A percentile compares a stretch with the other conserved stretches of the same genome.
Conservation (phyloP, 2,329 filamentous ascomycete genomes). For the Paecilomyces formosus region DNA sequence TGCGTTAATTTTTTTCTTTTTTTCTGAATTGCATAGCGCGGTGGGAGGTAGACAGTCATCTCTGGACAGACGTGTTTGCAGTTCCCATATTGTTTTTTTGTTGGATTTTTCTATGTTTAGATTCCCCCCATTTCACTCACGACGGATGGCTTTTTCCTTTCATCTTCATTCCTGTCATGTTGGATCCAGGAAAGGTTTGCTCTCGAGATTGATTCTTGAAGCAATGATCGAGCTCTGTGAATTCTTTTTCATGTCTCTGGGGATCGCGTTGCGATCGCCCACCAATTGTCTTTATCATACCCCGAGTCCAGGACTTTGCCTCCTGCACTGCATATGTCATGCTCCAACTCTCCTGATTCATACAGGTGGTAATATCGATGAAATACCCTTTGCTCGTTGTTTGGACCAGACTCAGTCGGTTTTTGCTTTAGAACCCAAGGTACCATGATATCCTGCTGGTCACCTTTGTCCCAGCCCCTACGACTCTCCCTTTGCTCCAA, state of each 20-base stretch:
- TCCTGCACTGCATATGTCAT: conserved; percentile 66
- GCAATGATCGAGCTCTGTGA: conserved; percentile 9
- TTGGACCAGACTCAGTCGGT: conserved; percentile 9
- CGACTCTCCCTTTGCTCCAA: conserved; percentile 83
- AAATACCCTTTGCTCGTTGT: conserved; percentile 49
- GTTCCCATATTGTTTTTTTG: conserved; percentile 5
- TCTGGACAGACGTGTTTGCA: not conserved
- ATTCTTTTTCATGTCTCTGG: conserved; percentile 10
- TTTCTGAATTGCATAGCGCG: conserved; percentile 3
- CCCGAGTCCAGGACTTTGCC: conserved; percentile 70
- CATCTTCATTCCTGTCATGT: conserved; percentile 6
- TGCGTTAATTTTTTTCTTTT: conserved; percentile 10
- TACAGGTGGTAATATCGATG: conserved; percentile 95
- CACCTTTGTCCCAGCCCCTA: conserved; percentile 77
- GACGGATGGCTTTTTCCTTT: not conserved
- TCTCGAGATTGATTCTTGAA: conserved; percentile 25
- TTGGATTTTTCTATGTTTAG: not conserved
- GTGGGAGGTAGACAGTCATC: conserved; percentile 6
- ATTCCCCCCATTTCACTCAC: conserved; percentile 1
- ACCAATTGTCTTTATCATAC: conserved; percentile 99
- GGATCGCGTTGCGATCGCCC: conserved; percentile 58
- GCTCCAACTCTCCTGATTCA: conserved; percentile 74
- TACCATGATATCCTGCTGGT: conserved; percentile 86
- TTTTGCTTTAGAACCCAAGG: conserved; percentile 71
- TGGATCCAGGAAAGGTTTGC: conserved; percentile 1